These are phyloP conservation scores for Obelidium mucronatum DNA, from an alignment of 192 early-diverging fungal genomes.

Conservation along the genomic window DNA sequence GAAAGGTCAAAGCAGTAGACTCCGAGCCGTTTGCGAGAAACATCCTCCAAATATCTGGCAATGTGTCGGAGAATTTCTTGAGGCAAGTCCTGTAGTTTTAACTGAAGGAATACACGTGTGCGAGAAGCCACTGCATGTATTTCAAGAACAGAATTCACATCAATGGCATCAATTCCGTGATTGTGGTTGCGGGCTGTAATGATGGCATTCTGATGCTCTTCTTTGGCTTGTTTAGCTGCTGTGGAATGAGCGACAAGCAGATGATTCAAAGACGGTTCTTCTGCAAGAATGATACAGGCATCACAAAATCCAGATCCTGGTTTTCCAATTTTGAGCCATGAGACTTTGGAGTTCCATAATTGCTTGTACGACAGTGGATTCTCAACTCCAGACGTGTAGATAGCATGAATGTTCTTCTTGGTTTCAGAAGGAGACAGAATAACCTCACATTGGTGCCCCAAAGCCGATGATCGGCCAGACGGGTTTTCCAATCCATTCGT, in stretches of 20 bases:
- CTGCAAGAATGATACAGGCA: background rate
- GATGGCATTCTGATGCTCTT: no score
- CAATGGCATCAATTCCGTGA: no score
- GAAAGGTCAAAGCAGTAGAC: no score
- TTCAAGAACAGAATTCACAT: no score
- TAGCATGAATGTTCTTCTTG: conserved; percentile 1
- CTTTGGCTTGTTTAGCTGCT: background rate
- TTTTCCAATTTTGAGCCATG: background rate
- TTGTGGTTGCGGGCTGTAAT: no score
- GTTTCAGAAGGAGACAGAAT: background rate
- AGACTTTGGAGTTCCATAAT: background rate
- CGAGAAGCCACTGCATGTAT: no score
- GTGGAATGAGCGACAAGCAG: background rate
- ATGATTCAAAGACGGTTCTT: background rate
- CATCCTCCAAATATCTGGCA: no score
- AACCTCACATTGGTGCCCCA: background rate
- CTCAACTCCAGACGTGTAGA: background rate
- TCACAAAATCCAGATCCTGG: conserved; percentile 1
- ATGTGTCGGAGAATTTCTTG: no score
- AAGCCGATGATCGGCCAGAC: background rate
- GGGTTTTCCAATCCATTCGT: background rate
- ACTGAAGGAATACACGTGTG: no score
- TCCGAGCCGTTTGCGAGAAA: no score
- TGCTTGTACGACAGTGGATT: conserved; percentile 3
- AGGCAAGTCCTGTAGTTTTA: no score